phyloP scores from a whole-genome alignment of 768 basidiomycete genomes.

The Lentinula guzmanii region DNA sequence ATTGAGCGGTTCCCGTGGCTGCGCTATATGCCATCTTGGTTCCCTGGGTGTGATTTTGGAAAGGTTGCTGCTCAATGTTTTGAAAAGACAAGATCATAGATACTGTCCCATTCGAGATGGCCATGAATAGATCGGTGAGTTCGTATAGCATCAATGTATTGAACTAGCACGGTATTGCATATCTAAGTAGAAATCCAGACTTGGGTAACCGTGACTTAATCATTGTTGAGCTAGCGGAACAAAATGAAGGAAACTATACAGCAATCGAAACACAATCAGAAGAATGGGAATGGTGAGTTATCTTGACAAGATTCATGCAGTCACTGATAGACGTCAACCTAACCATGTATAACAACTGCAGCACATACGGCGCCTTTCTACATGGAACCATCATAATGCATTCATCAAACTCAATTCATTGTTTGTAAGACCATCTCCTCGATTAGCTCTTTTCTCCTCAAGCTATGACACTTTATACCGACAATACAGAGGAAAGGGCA shows the following conservation, averaged over 20 bases:
- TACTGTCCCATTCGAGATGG: background rate
- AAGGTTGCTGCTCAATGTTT: background rate
- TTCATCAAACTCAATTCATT: background rate
- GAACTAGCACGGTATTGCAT: no score
- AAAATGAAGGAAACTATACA: background rate
- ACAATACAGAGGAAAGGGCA: background rate
- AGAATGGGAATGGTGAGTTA: background rate
- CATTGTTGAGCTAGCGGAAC: background rate
- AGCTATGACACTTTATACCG: constrained; percentile 4
- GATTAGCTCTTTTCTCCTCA: constrained; percentile 10
- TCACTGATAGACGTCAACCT: no score
- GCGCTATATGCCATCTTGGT: background rate
- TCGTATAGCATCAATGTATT: no score
- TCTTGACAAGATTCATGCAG: background rate
- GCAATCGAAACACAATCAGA: background rate
- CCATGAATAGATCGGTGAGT: background rate
- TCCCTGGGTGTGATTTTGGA: constrained; percentile 1
- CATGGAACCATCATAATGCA: background rate
- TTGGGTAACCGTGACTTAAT: background rate
- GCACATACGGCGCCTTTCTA: background rate
- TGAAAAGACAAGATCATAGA: background rate
- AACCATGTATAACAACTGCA: background rate
- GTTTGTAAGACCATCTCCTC: background rate
- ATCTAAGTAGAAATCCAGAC: background rate
- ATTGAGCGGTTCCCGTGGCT: background rate